Evolutionary conservation across 345 rosid genomes (phyloP), one percentile per base, ranked within the genome.

Genomic region (Sonneratia caseolaris): DNA sequence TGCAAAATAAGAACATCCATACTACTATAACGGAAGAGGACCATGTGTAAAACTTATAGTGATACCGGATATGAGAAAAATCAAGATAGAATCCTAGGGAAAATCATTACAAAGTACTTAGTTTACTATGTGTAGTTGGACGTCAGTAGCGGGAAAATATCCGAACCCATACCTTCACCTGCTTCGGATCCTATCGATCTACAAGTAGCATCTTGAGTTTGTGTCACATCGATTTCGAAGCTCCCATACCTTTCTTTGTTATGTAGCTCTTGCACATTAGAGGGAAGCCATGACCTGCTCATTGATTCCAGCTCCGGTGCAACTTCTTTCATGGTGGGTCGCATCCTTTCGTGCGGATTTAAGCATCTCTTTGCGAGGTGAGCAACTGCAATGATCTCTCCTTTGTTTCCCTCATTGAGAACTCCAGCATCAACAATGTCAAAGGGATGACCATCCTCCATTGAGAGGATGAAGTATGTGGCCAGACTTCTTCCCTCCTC

Each of bases 321-420:
- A 5, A 78, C 80, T 56, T 78, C 80, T 66, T 56, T 74, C 77
- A 74, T 78, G 2, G 71, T 55, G 7, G 80, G 80, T 45, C 77
- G 38, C 49, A 27, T 56, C 3, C 72, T 71, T n/a, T 74, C 73
- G 1, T 57, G 68, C 59, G 64, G 36, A 14, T 36, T 16, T 36
- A 78, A 22, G 71, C 80, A 67, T 32, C 75, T 51, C 66, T 64
- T 64, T 4, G 75, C 80, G 6, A 78, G 71, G 32, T 55, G 67
- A 11, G 80, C 74, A 14, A 78, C 71, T 4, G 18, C 53, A 9
- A 49, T 32, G 7, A 71, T 68, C 69, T 70, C 74, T 64, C 61
- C 68, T 68, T 48, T 22, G 10, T 32, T 55, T 1, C 40, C 71
- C 4, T 78, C 72, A 2, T 66, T 37, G 36, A 69, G 12, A 2